A percentile compares a stretch with the other conserved stretches of the same genome.
Conservation (phyloP, 2,329 filamentous ascomycete genomes). For the Trichoderma hamatum region DNA sequence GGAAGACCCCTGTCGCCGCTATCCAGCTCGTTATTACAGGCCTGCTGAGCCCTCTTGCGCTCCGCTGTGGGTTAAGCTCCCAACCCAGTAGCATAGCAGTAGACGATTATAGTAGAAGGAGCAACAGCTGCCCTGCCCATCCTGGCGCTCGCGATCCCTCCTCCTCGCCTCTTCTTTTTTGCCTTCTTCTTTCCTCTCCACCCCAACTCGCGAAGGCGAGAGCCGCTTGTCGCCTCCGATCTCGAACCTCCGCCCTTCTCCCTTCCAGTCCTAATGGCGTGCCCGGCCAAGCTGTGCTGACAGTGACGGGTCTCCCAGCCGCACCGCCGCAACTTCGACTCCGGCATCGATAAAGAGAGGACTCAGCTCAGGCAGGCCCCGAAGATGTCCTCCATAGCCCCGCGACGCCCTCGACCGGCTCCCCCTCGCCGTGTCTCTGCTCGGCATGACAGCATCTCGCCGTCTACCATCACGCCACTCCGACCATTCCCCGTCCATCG, state of each 20-base stretch:
- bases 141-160: neutral
- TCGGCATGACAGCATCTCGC: constrained; percentile 37
- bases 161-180: neutral
- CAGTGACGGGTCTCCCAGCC: constrained; percentile 23
- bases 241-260: neutral
- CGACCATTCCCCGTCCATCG: constrained; percentile 36
- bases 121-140: neutral
- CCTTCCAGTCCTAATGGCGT: constrained; percentile 23
- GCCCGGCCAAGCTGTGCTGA: constrained; percentile 16
- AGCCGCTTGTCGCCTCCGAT: constrained; percentile 20
- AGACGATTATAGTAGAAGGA: neutral
- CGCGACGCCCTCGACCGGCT: constrained; percentile 40
- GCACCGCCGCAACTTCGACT: constrained; percentile 4
- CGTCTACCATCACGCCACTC: constrained; percentile 37
- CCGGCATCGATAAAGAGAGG: neutral
- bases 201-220: constrained; percentile 20
- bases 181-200: constrained; percentile 13
- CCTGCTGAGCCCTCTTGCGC: constrained; percentile 14
- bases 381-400: constrained; percentile 45
- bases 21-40: constrained; percentile 5
- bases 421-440: constrained; percentile 40
- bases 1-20: constrained; percentile 10
- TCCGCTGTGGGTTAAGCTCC: constrained; percentile 24
- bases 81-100: neutral
- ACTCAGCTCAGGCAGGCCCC: neutral